phyloP scores from a whole-genome alignment of 768 basidiomycete genomes.

The Candolleomyces eurysporus region DNA sequence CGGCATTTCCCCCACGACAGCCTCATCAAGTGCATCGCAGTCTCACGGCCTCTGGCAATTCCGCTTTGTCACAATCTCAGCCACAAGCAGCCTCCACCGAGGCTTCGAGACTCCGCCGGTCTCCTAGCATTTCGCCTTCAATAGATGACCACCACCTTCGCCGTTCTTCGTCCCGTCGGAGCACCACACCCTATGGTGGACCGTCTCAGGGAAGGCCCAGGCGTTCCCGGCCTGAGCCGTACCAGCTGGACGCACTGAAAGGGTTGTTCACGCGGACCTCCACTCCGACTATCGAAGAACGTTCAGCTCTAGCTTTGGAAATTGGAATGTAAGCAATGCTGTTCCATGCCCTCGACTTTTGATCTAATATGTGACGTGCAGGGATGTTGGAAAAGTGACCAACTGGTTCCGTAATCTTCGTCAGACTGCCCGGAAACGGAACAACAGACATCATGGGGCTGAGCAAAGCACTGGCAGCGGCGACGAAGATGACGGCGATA shows the following conservation, averaged over 20 bases:
- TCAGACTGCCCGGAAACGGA: slow-evolving; percentile 75
- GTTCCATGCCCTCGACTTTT: slow-evolving; percentile 14
- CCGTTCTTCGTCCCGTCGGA: slow-evolving; percentile 36
- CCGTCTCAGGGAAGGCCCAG: slow-evolving; percentile 50
- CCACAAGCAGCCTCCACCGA: slow-evolving; percentile 28
- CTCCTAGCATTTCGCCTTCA: slow-evolving; percentile 40
- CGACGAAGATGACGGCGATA: slow-evolving; percentile 45
- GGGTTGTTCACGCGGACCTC: slow-evolving; percentile 64
- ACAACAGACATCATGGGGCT: slow-evolving; percentile 46
- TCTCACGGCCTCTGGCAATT: slow-evolving; percentile 29
- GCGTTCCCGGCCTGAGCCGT: slow-evolving; percentile 75
- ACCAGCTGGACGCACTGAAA: slow-evolving; percentile 75
- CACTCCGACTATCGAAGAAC: slow-evolving; percentile 79
- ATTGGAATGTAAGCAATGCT: slow-evolving; percentile 64
- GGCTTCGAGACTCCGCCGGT: slow-evolving; percentile 27
- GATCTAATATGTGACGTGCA: slow-evolving; percentile 24
- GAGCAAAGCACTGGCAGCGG: slow-evolving; percentile 44
- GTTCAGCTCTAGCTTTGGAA: slow-evolving; percentile 67
- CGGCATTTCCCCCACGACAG: slow-evolving; percentile 48
- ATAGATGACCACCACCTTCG: slow-evolving; percentile 37
- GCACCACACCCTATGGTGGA: slow-evolving; percentile 45
- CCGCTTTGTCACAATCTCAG: slow-evolving; percentile 30
- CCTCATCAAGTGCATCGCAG: slow-evolving; percentile 43
- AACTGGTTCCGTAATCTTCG: slow-evolving; percentile 88
- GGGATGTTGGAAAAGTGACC: slow-evolving; percentile 82